Base-by-base conservation (phyloP, 2,329 filamentous ascomycete species). In the Colletotrichum brevisporum region DNA sequence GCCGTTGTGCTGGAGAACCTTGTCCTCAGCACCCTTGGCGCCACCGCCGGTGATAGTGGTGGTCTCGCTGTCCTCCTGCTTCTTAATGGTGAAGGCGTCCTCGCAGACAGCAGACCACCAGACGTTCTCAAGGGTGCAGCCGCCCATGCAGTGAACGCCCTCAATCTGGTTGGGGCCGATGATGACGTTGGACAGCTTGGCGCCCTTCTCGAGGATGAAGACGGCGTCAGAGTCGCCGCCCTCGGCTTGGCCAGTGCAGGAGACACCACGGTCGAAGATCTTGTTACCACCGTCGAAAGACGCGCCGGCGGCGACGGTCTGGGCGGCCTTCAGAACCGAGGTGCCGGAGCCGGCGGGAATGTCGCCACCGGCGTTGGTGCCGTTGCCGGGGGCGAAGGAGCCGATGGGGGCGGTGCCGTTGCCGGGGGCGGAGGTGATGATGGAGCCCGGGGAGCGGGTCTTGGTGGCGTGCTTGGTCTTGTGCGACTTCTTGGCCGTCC, bases 121-220 rank as follows among this genome's bases (percentile, higher is more conserved):
- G 66, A 82, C 80, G 58, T 78, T 79, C 66, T 75, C 75, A 39
- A 78, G 67, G 2, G 75, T 76, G 73, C 84, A 86, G n/a, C 80
- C 76, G 45, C 84, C 84, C 52, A 78, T 72, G 74, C 83, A 85
- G 76, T 85, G 82, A 2, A 85, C 75, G 16, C 83, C 83, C 73
- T 85, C 83, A 13, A 74, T 76, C 64, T 85, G 82, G 73, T 83
- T 76, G 21, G 77, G 74, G 21, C 83, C 83, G 21, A 85, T 85
- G 62, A 85, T 82, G 26, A 82, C 83, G 67, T 85, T 85, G 54
- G 75, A 77, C 48, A 85, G 75, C 1, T 77, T 83, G 4, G 82
- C 83, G 3, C 83, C 83, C 0, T 79, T 72, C 54, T 78, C 75
- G 26, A 84, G 78, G 55, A 82, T 74, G 70, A 83, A 84, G 58